Base-by-base conservation (phyloP, 2,329 filamentous ascomycete species). In the Niveomyces coronatus region DNA sequence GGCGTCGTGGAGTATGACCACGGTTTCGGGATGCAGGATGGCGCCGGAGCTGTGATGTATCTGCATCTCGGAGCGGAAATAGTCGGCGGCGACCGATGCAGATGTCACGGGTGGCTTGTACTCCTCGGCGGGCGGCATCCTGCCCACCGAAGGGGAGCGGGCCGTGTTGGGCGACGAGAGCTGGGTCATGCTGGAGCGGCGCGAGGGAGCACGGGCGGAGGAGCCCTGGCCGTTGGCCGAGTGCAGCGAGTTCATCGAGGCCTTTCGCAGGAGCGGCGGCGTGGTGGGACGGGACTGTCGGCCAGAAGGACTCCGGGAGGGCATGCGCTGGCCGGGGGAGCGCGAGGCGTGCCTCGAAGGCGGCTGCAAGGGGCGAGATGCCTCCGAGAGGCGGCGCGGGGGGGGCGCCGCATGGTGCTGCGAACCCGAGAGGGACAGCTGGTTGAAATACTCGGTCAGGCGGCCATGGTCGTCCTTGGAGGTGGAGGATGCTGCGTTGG, bases 1-100 rank as follows among this genome's bases (percentile, higher is more conserved):
- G 37, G 83, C 80, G 62, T 98, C 91, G 51, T 96, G 87, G 2
- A 98, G 65, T 20, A 98, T 72, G 32, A 96, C 87, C 4, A 93
- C 62, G 0, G 86, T 86, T 43, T 87, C 67, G 9, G 72, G 60
- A 23, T 61, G 47, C 18, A 58, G 53, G 8, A 59, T 57, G 3
- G 60, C 55, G 9, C 61, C 55, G 3, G 53, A 53, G 22, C 64
- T 61, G 41, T 79, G 71, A 50, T 85, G 79, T 6, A 69, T 58
- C 13, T 74, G 67, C 22, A 93, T 58, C 54, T 94, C 85, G 44
- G 70, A 74, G 44, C 68, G 65, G 53, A 94, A 84, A 56, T 82
- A 76, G 8, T 75, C 69, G 33, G 68, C 71, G 4, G 85, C 85
- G 30, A 89, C 61, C 18, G 71, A 64, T 27, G 58, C 59, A 10